Percentiles rank a stretch among this genome's conserved stretches.
Evolutionary conservation across 2,329 filamentous ascomycete genomes (phyloP).

Genomic region (Ciborinia camelliae): DNA sequence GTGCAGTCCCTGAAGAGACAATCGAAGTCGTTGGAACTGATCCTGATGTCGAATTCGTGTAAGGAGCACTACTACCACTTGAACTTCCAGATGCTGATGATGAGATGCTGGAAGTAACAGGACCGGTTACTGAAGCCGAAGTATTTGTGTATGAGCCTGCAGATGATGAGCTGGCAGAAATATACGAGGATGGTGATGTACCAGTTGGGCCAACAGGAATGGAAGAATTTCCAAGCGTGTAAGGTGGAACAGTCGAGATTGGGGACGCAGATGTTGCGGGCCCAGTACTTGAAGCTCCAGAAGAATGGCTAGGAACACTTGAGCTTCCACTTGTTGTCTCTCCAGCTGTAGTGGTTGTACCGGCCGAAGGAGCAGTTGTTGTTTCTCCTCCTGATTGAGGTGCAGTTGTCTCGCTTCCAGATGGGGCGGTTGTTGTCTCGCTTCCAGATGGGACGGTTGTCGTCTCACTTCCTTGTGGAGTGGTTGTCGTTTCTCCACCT

Average conservation of each 20-base stretch:
- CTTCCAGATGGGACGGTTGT: not conserved
- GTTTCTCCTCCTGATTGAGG: not conserved
- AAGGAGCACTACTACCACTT: not conserved
- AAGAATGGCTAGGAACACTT: constrained; percentile 1
- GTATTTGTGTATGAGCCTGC: not conserved
- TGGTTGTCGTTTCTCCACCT: not conserved
- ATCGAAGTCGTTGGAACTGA: not conserved
- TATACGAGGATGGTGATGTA: not conserved
- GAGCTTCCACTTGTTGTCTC: constrained; percentile 8
- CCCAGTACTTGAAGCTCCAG: not conserved
- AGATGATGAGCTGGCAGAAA: constrained; percentile 11
- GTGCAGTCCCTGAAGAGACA: not conserved
- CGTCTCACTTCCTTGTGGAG: not conserved
- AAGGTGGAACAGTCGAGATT: not conserved
- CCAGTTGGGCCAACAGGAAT: not conserved
- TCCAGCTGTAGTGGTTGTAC: not conserved
- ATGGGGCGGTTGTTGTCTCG: not conserved
- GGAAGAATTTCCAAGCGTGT: not conserved
- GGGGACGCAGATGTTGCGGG: not conserved
- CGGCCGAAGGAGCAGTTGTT: not conserved
- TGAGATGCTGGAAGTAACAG: not conserved
- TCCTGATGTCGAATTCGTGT: constrained; percentile 10
- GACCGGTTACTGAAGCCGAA: constrained; percentile 6
- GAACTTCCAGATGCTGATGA: constrained; percentile 6
- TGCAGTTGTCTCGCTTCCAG: too few relatives aligned